Evolutionary conservation across 1,284 basidiomycete genomes (phyloP).

Genomic region (Cryptococcus deneoformans): DNA sequence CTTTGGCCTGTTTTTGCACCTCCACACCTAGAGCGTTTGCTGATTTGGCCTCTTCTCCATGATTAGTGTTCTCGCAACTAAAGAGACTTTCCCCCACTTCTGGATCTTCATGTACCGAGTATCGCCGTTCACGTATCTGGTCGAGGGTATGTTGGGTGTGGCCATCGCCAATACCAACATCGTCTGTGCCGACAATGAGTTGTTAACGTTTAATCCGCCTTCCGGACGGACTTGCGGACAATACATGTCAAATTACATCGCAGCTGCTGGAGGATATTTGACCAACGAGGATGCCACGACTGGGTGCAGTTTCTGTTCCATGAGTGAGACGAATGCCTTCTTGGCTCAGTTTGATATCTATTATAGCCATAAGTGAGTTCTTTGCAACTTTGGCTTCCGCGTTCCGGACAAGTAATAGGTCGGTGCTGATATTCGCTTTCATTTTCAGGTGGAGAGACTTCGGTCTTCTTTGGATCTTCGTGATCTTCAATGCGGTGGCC

Average conservation of each 20-base stretch:
- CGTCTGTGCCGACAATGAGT: constrained; percentile 48
- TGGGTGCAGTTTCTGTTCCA: constrained; percentile 50
- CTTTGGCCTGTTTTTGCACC: neutral
- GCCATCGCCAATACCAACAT: constrained; percentile 45
- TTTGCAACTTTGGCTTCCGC: neutral
- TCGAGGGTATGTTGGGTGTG: constrained; percentile 49
- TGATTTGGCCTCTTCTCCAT: neutral
- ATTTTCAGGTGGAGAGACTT: constrained; percentile 58
- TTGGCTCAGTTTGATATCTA: constrained; percentile 58
- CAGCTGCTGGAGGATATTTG: constrained; percentile 45
- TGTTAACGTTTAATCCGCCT: constrained; percentile 45
- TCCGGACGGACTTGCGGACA: constrained; percentile 49
- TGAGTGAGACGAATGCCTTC: constrained; percentile 58
- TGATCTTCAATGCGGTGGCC: constrained; percentile 57
- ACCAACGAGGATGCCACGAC: constrained; percentile 31
- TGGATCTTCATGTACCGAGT: constrained; percentile 81
- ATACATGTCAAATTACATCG: constrained; percentile 48
- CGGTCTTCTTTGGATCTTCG: constrained; percentile 63
- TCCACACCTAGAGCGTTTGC: constrained; percentile 4
- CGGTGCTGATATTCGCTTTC: neutral
- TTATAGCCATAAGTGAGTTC: constrained; percentile 52
- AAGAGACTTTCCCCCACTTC: constrained; percentile 59
- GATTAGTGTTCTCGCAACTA: constrained; percentile 52
- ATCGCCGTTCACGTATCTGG: constrained; percentile 64
- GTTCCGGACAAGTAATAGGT: neutral